phyloP scores from a whole-genome alignment of 2,329 filamentous ascomycete genomes.

The Passalora sequoiae region DNA sequence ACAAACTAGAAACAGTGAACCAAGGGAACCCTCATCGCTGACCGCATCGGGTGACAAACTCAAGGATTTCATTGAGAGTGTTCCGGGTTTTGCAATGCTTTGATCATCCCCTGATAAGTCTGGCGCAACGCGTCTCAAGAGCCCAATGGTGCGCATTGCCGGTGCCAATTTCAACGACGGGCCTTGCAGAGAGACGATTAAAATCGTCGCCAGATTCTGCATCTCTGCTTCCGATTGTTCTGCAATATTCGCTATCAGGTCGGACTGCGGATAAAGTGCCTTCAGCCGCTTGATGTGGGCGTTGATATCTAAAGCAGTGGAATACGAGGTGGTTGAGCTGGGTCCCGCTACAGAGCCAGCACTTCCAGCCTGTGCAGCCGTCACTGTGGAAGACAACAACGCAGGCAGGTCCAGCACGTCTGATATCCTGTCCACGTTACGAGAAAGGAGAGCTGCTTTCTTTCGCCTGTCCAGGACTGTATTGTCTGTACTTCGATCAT shows the following conservation, averaged over 20 bases:
- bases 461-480: slow-evolving; percentile 65
- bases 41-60: slow-evolving; percentile 22
- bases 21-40: slow-evolving; percentile 60
- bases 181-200: slow-evolving; percentile 70
- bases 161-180: slow-evolving; percentile 81
- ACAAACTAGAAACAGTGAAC: slow-evolving; percentile 81
- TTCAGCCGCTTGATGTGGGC: slow-evolving; percentile 87
- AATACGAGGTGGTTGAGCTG: slow-evolving; percentile 59
- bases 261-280: slow-evolving; percentile 73
- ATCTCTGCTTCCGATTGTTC: slow-evolving; percentile 79
- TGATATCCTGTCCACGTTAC: slow-evolving; percentile 82
- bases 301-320: slow-evolving; percentile 82
- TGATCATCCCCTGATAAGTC: slow-evolving; percentile 55
- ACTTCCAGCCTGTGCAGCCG: slow-evolving; percentile 41
- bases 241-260: slow-evolving; percentile 67
- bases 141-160: slow-evolving; percentile 84
- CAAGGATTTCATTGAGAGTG: slow-evolving; percentile 30
- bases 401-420: slow-evolving; percentile 88
- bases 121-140: slow-evolving; percentile 79
- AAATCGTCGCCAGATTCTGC: slow-evolving; percentile 78
- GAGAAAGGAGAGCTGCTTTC: slow-evolving; percentile 71
- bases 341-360: slow-evolving; percentile 47
- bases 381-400: slow-evolving; percentile 73
- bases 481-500: slow-evolving; percentile 64
- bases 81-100: slow-evolving; percentile 16